Base-by-base conservation (phyloP, 306 rosid genomes). In the Hippophae gyantsensis region DNA sequence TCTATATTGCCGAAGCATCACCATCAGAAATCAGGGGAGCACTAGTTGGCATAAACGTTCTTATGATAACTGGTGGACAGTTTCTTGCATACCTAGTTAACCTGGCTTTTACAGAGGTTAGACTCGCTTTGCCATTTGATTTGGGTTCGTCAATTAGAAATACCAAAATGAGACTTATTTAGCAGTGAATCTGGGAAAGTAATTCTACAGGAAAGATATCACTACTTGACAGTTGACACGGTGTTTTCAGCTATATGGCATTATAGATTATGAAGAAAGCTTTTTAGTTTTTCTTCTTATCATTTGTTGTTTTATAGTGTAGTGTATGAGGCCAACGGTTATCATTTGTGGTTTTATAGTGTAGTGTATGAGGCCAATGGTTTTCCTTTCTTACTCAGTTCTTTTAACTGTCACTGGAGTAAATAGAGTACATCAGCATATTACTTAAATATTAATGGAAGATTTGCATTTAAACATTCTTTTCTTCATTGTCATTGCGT, bases 1-100 rank as follows among this genome's bases (percentile, higher is more conserved):
- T 89, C 2, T 89, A 89, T 59, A 89, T 89, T 47, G 95, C 97
- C 0, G 97, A 89, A 69, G 86, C 94, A 60, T 82, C 97, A 0
- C 97, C 97, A 5, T 89, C 95, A 1, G 97, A 89, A 72, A 89
- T 89, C 13, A 82, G 97, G 60, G 95, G 95, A 54, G 81, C 76
- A 2, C 72, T 86, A 60, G 97, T 89, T 3, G 75, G 89, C 81
- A 82, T 86, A 10, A 89, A 89, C 69, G 81, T 78, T 38, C 90
- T 86, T 57, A 84, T 89, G 93, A 89, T 89, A 2, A 84, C 97
- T 25, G 83, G 79, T 3, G 97, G 97, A 60, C 97, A 89, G 65
- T 53, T 86, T 67, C 66, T 89, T 71, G 80, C 97, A 57, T 86
- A 89, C 82, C 62, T 89, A 10, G 57, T 89, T 45, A 89, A 89